Evolutionary conservation across 2,329 filamentous ascomycete species (phyloP).

Genomic region (Fusarium torulosum): DNA sequence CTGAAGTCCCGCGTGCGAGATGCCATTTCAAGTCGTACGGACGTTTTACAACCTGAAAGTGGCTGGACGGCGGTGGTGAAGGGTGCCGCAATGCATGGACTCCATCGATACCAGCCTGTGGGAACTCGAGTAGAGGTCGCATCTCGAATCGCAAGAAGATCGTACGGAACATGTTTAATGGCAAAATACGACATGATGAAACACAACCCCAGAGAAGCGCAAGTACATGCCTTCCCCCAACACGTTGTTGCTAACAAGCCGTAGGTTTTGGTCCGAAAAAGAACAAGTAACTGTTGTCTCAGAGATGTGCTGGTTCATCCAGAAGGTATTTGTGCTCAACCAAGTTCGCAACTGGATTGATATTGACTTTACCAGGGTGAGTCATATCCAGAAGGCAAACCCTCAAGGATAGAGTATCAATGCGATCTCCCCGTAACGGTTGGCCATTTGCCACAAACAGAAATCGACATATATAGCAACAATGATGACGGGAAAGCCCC

Average conservation of each 20-base stretch:
- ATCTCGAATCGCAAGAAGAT: conserved; percentile 54
- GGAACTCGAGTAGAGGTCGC: conserved; percentile 50
- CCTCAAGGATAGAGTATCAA: conserved; percentile 54
- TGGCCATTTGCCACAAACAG: conserved; percentile 53
- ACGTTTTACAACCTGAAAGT: conserved; percentile 62
- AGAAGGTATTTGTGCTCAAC: conserved; percentile 49
- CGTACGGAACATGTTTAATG: conserved; percentile 55
- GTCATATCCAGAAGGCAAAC: conserved; percentile 54
- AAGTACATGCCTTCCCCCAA: conserved; percentile 23
- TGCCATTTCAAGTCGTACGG: conserved; percentile 52
- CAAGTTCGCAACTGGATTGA: neutral
- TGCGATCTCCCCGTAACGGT: conserved; percentile 55
- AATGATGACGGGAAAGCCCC: conserved; percentile 51
- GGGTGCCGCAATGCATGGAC: conserved; percentile 61
- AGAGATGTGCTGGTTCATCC: conserved; percentile 58
- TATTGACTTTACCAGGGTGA: conserved; percentile 50
- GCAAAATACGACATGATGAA: conserved; percentile 53
- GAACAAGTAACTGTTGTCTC: conserved; percentile 53
- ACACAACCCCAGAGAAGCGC: conserved; percentile 55
- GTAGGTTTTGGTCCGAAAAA: conserved; percentile 56
- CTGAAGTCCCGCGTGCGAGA: conserved; percentile 57
- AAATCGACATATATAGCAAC: conserved; percentile 56
- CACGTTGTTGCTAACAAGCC: conserved; percentile 26
- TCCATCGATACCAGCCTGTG: conserved; percentile 50
- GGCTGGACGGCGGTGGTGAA: conserved; percentile 65